Base-by-base conservation (phyloP, 805 yeast species). In the Alloascoidea africana region DNA sequence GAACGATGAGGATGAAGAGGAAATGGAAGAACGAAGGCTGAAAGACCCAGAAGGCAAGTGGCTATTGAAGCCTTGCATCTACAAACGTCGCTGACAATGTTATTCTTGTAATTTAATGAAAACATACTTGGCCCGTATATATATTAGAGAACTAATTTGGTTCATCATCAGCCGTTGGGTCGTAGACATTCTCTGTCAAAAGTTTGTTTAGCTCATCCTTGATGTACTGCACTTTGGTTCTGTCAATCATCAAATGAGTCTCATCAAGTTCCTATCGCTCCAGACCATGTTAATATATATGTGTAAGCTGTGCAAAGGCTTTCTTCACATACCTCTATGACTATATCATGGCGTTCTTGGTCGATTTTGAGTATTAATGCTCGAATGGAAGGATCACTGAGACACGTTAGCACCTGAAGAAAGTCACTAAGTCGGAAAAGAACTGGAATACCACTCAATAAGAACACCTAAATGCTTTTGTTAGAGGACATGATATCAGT, bases 11-110 rank as follows among this genome's bases (percentile, higher is more conserved):
- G 85, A 78, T 39, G 60, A 68, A 16, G 77, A 74, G 39, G 71
- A 70, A 45, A 81, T 80, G 19, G 74, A 72, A 41, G 47, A 51
- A 36, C 77, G 68, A 50, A 66, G 89, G 49, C 49, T 53, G 6
- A 57, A 61, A 40, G 51, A 48, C 2, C 76, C 89, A 0, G 94
- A 84, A 50, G 94, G 94, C 5, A 70, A 78, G 49, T 84, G 94
- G 94, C 60, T 89, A 41, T 65, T 91, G 46, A 91, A 89, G 55
- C 98, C 99, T 2, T 91, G 99, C 60, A 83, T 91, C 42, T 91
- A 91, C 58, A 91, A 91, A 55, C 71, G 94, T 60, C 70, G 96
- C 47, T 83, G 53, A 51, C 30, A 27, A 17, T 13, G 6, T 6
- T 4, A 23, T 8, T 23, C 8, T 23, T n/a, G 15, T 6, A 5